Percentiles rank a stretch among this genome's conserved stretches.
Conservation (phyloP, 2,329 filamentous ascomycete genomes). For the Magnaporthales sp. region DNA sequence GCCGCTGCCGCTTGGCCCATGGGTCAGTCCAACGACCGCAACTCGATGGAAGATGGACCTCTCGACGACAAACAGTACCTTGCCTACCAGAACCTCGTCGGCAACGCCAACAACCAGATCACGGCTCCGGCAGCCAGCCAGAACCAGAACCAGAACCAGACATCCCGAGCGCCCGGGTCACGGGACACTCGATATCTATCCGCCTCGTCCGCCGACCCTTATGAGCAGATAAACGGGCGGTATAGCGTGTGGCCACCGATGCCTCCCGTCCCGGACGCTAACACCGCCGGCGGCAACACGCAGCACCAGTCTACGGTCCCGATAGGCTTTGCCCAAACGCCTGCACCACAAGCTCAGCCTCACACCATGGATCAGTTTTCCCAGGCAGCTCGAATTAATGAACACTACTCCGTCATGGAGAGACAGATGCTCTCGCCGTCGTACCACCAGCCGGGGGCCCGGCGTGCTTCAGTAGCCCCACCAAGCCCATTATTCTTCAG, state of each 20-base stretch:
- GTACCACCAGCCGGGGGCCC: background rate
- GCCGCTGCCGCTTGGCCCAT: background rate
- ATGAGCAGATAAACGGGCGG: background rate
- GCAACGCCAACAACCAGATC: background rate
- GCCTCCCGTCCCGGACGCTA: background rate
- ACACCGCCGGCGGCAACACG: background rate
- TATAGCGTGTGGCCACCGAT: background rate
- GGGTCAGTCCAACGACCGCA: background rate
- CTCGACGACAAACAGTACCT: conserved; percentile 3
- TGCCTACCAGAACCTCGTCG: background rate
- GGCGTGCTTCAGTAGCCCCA: background rate
- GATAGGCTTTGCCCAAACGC: background rate
- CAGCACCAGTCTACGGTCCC: background rate
- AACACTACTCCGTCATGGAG: background rate
- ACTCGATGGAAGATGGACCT: background rate
- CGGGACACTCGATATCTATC: background rate
- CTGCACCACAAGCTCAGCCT: background rate
- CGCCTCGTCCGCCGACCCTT: background rate
- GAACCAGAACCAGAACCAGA: background rate
- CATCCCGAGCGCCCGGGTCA: background rate
- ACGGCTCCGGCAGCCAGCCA: background rate
- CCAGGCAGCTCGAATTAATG: background rate
- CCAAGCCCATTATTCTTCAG: background rate
- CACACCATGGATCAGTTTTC: background rate
- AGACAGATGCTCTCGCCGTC: background rate